phyloP scores from a whole-genome alignment of 331 rosid genomes.

The Prunus yedoensis region DNA sequence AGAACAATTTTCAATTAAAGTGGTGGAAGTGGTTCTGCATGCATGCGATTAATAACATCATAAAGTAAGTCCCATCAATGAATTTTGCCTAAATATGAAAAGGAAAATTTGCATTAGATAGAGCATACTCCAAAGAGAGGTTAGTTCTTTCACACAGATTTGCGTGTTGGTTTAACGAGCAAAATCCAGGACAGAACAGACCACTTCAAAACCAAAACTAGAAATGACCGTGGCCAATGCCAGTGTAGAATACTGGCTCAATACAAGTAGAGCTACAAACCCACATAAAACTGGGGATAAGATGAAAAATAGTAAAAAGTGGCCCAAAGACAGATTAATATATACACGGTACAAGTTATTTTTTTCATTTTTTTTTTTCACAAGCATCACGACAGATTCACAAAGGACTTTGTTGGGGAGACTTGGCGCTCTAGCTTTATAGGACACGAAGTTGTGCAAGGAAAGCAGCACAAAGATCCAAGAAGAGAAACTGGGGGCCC shows the following conservation, averaged over 20 bases:
- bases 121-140: background rate
- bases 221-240: slow-evolving; percentile 10
- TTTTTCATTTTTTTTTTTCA: slow-evolving; percentile 24
- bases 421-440: slow-evolving; percentile 29
- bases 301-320: background rate
- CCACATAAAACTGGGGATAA: slow-evolving; percentile 47
- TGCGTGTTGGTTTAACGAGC: background rate
- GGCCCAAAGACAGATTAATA: slow-evolving; percentile 20
- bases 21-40: no score
- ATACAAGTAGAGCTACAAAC: slow-evolving; percentile 28
- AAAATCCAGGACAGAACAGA: background rate
- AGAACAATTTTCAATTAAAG: no score
- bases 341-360: slow-evolving; percentile 37
- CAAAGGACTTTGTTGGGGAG: slow-evolving; percentile 21
- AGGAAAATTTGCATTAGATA: background rate
- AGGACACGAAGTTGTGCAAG: slow-evolving; percentile 83
- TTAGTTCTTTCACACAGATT: background rate
- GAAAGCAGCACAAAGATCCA: slow-evolving; percentile 94
- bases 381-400: slow-evolving; percentile 35
- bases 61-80: no score
- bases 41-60: no score
- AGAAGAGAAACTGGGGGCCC: slow-evolving; percentile 92
- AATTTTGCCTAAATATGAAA: background rate
- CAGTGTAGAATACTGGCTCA: slow-evolving; percentile 25
- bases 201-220: slow-evolving; percentile 13